Percentiles rank a stretch among this genome's conserved stretches.
These are phyloP conservation scores for Boletus rufocinnamomeus DNA, from an alignment of 768 basidiomycete species.

Conservation along the genomic window DNA sequence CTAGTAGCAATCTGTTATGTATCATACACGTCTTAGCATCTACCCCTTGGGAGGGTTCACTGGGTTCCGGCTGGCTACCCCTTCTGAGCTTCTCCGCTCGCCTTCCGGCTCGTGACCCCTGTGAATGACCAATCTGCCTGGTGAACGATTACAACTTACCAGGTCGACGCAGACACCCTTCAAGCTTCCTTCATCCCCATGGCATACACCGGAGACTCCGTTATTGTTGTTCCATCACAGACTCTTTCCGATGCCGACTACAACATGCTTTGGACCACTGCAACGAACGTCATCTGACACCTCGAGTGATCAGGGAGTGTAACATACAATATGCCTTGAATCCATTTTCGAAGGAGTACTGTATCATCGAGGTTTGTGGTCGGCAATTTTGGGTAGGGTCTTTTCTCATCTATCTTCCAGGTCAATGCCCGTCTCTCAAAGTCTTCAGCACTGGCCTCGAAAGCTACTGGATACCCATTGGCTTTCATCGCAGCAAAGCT, in stretches of 20 bases:
- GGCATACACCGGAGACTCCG: constrained; percentile 99
- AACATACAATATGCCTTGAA: constrained; percentile 99
- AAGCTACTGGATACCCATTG: constrained; percentile 96
- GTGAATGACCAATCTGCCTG: too few species aligned
- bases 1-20: too few species aligned
- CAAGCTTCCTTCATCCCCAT: too few species aligned
- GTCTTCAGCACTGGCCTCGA: constrained; percentile 96
- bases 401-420: constrained; percentile 30
- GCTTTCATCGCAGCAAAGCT: constrained; percentile 99
- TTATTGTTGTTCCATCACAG: constrained; percentile 96
- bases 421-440: constrained; percentile 98
- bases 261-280: constrained; percentile 98
- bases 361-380: constrained; percentile 85
- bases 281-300: constrained; percentile 98
- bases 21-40: too few species aligned
- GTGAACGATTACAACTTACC: too few species aligned
- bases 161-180: too few species aligned
- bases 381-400: not conserved
- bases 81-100: too few species aligned
- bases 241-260: constrained; percentile 99
- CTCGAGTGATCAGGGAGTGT: constrained; percentile 98
- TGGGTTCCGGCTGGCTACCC: too few species aligned
- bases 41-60: too few species aligned
- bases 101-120: too few species aligned
- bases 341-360: constrained; percentile 93